These are phyloP conservation scores for Arctostaphylos glauca DNA, from an alignment of 148 eudicot genomes.

Conservation along the genomic window DNA sequence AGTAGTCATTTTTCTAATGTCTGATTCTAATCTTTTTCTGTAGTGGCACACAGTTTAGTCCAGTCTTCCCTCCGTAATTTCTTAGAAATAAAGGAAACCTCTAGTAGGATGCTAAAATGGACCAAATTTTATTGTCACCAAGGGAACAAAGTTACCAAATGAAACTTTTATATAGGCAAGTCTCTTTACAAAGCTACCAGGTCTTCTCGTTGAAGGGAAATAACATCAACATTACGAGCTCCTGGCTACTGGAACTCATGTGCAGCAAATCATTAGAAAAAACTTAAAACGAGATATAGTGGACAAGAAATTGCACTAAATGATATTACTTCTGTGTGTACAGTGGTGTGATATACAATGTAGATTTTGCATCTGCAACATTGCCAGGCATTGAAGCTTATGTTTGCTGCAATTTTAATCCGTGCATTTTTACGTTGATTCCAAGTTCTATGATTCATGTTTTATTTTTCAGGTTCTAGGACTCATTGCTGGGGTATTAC, in stretches of 20 bases:
- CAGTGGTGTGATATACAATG: not conserved
- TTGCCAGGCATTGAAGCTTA: constrained; percentile 1
- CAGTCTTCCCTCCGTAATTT: not conserved
- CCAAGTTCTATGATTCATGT: not conserved
- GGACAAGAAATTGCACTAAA: not conserved
- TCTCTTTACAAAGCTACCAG: not conserved
- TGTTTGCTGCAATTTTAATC: not conserved
- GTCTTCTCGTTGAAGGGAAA: not conserved
- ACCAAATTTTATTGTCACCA: not conserved
- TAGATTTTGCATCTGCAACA: not conserved
- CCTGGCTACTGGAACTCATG: not conserved
- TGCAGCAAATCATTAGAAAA: not conserved
- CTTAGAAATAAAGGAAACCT: not conserved
- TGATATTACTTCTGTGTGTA: not conserved
- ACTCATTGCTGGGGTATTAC: constrained; percentile 74
- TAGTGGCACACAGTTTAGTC: not conserved
- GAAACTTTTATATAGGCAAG: not conserved
- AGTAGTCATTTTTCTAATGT: not conserved
- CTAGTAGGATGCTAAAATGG: not conserved
- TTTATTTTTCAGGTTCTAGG: constrained; percentile 59
- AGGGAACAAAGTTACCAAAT: not conserved
- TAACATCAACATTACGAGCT: not conserved
- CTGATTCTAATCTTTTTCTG: not conserved
- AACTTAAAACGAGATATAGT: not conserved
- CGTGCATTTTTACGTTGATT: constrained; percentile 6